Evolutionary conservation across 2,329 filamentous ascomycete genomes (phyloP).

Genomic region (Fusarium setosum): DNA sequence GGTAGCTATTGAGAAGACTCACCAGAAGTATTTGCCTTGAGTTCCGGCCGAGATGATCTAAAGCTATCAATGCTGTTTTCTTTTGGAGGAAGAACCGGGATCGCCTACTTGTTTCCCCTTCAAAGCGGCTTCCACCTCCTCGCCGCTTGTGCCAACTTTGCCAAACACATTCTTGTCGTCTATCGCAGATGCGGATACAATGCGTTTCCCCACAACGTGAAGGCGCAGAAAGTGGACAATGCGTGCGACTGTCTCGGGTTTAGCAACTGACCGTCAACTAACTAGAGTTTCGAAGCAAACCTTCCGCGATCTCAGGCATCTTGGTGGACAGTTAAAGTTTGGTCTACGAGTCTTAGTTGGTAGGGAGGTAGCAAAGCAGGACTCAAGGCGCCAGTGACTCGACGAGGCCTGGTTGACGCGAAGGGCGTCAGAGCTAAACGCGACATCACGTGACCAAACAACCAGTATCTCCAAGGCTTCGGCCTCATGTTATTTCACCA

Average conservation of each 20-base stretch:
- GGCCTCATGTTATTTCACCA: too few relatives aligned
- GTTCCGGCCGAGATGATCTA: slow-evolving; percentile 75
- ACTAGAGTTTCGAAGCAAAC: slow-evolving; percentile 46
- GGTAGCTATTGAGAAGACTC: slow-evolving; percentile 27
- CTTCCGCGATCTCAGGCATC: slow-evolving; percentile 75
- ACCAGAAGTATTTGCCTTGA: slow-evolving; percentile 98
- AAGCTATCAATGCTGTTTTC: background rate
- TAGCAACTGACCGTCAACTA: slow-evolving; percentile 1
- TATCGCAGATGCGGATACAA: slow-evolving; percentile 75
- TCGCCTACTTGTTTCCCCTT: slow-evolving; percentile 72
- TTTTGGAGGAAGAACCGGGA: too few relatives aligned
- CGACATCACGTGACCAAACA: slow-evolving; percentile 44
- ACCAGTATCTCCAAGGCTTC: too few relatives aligned
- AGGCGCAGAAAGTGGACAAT: slow-evolving; percentile 87
- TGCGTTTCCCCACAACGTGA: slow-evolving; percentile 85
- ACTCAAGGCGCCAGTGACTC: slow-evolving; percentile 24
- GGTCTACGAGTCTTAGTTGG: background rate
- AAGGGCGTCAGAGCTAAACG: slow-evolving; percentile 15
- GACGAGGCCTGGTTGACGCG: background rate
- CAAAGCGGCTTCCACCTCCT: slow-evolving; percentile 79
- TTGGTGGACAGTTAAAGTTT: slow-evolving; percentile 19
- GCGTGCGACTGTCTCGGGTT: slow-evolving; percentile 72
- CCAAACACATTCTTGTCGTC: slow-evolving; percentile 91
- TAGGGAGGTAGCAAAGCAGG: background rate
- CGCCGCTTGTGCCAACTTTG: slow-evolving; percentile 84